Evolutionary conservation across 495 filamentous ascomycete species (phyloP).

Genomic region (Penicillium pulvis): DNA sequence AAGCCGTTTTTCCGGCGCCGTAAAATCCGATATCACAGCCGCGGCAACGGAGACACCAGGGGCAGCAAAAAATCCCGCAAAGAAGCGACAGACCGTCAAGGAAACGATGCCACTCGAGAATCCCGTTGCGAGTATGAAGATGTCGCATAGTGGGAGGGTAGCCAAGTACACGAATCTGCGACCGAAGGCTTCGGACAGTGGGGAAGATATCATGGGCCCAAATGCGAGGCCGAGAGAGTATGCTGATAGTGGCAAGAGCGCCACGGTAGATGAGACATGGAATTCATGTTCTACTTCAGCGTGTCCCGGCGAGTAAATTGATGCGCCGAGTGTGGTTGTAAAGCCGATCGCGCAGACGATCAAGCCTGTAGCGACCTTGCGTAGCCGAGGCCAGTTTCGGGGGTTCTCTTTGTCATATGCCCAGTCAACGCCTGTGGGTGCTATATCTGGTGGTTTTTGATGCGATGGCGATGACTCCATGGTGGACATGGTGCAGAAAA

Average conservation of each 20-base stretch:
- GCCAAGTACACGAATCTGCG: constrained; percentile 56
- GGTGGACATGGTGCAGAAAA: not conserved
- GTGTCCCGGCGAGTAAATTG: constrained; percentile 15
- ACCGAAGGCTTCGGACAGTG: constrained; percentile 60
- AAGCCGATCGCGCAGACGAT: constrained; percentile 2
- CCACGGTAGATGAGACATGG: constrained; percentile 48
- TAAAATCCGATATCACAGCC: constrained; percentile 28
- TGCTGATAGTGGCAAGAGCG: constrained; percentile 56
- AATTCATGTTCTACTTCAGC: constrained; percentile 46
- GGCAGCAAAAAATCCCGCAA: constrained; percentile 55
- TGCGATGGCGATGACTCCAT: not conserved
- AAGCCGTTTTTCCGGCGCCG: constrained; percentile 6
- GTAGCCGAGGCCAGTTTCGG: constrained; percentile 1
- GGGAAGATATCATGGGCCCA: constrained; percentile 60
- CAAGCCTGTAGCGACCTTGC: not conserved
- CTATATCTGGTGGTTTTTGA: not conserved
- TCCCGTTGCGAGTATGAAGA: constrained; percentile 65
- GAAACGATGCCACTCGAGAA: constrained; percentile 57
- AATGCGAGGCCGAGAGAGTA: constrained; percentile 61
- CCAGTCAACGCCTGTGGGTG: not conserved
- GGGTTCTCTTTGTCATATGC: constrained; percentile 2
- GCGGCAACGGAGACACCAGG: constrained; percentile 22
- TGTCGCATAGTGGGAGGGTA: constrained; percentile 53
- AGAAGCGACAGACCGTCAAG: constrained; percentile 59
- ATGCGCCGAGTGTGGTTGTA: constrained; percentile 1